Conservation (phyloP, 768 basidiomycete genomes). For the Boletus rubroflammeus region DNA sequence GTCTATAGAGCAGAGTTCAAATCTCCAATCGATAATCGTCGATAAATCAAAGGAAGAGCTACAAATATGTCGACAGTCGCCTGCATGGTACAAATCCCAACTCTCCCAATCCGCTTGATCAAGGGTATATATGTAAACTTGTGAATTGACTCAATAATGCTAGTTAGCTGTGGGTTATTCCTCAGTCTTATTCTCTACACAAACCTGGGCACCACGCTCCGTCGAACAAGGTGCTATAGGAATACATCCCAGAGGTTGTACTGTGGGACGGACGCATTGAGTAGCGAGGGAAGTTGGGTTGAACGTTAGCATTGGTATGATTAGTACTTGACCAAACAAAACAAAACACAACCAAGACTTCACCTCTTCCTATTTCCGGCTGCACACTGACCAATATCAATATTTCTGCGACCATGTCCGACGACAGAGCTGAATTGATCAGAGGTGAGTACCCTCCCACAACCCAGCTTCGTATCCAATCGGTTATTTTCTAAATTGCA, state of each 20-base stretch:
- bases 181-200: not conserved
- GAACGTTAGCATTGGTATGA: not conserved
- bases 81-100: not conserved
- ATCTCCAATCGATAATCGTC: no score
- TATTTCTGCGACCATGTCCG: conserved; percentile 25
- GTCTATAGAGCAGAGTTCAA: no score
- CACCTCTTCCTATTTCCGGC: not conserved
- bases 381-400: not conserved
- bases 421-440: conserved; percentile 33
- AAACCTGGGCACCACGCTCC: not conserved
- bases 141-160: not conserved
- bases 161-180: not conserved
- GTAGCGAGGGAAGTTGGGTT: not conserved
- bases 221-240: not conserved
- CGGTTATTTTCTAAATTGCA: not conserved
- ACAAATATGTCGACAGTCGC: not conserved
- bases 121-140: not conserved
- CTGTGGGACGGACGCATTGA: not conserved
- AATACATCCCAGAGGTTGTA: not conserved
- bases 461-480: not conserved
- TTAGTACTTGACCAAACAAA: conserved; percentile 5
- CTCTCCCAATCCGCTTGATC: not conserved
- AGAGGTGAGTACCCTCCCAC: conserved; percentile 22
- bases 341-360: conserved; percentile 8
- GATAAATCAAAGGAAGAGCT: no score